Evolutionary conservation across 768 basidiomycete genomes (phyloP).

Genomic region (Podaxis sp.): DNA sequence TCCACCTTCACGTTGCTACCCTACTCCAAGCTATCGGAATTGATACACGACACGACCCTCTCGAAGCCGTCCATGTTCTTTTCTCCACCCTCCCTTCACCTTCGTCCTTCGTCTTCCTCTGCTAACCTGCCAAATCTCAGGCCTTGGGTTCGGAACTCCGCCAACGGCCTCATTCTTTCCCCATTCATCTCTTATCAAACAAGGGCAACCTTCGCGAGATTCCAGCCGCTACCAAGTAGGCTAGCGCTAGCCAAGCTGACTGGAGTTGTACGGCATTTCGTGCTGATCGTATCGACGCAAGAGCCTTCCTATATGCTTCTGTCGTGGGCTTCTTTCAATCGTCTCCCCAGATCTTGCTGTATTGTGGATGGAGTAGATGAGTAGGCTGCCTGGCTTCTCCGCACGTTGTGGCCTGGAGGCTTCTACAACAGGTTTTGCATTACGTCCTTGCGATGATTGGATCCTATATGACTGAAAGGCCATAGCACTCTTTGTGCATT

Average conservation of each 20-base stretch:
- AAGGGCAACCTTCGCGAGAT: conserved; percentile 10
- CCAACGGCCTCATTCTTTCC: conserved; percentile 1
- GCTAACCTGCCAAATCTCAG: background rate
- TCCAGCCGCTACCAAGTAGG: background rate
- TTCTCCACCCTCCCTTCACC: background rate
- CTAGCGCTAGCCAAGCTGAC: too few relatives aligned
- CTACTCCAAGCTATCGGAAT: too few relatives aligned
- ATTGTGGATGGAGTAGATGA: background rate
- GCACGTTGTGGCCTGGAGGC: background rate
- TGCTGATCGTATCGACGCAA: background rate
- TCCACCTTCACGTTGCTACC: too few relatives aligned
- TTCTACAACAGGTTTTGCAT: background rate
- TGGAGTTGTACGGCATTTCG: background rate
- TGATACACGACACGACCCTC: background rate
- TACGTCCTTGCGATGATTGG: background rate
- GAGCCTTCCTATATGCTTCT: background rate
- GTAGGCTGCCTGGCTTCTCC: background rate
- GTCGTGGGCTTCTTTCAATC: background rate
- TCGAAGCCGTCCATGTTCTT: background rate
- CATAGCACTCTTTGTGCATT: background rate
- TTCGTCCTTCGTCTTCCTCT: background rate
- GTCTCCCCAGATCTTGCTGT: conserved; percentile 1
- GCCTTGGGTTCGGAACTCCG: background rate
- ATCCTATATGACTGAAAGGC: conserved; percentile 15
- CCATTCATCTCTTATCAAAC: conserved; percentile 13